phyloP scores from a whole-genome alignment of 441 rosid species.

The Erodium texanum region DNA sequence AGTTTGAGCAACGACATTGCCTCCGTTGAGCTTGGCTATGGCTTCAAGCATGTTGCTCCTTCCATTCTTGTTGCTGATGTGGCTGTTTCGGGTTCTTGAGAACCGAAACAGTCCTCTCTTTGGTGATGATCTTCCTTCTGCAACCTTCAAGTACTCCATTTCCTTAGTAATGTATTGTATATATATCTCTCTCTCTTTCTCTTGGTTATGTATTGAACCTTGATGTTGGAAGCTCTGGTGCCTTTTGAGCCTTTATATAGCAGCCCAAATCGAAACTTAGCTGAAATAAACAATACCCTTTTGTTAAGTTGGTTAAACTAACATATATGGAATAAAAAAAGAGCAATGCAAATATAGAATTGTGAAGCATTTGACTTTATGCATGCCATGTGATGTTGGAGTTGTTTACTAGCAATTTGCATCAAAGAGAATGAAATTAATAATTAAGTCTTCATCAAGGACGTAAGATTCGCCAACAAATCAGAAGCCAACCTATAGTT shows the following conservation, averaged over 20 bases:
- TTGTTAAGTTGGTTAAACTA: too few species aligned
- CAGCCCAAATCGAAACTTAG: too few species aligned
- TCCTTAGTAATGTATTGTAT: too few species aligned
- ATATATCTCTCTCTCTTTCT: too few species aligned
- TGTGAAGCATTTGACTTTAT: too few species aligned
- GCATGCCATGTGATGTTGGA: neutral
- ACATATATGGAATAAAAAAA: too few species aligned
- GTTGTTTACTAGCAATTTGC: neutral
- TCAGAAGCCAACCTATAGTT: neutral
- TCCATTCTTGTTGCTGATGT: neutral
- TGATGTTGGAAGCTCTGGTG: neutral
- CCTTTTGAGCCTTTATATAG: neutral
- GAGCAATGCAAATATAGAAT: too few species aligned
- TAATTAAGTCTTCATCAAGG: neutral
- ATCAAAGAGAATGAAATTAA: neutral
- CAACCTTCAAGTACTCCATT: neutral
- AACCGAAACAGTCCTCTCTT: neutral
- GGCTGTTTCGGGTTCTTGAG: neutral
- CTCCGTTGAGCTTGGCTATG: neutral
- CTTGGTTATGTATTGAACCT: neutral
- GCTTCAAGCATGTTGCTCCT: neutral
- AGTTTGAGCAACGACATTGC: neutral
- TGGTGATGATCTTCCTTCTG: neutral
- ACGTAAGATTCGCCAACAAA: neutral
- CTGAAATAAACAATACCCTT: too few species aligned